Evolutionary conservation across 2,329 filamentous ascomycete species (phyloP), one percentile per base, ranked within the genome.

Genomic region (Hypomyces perniciosus): DNA sequence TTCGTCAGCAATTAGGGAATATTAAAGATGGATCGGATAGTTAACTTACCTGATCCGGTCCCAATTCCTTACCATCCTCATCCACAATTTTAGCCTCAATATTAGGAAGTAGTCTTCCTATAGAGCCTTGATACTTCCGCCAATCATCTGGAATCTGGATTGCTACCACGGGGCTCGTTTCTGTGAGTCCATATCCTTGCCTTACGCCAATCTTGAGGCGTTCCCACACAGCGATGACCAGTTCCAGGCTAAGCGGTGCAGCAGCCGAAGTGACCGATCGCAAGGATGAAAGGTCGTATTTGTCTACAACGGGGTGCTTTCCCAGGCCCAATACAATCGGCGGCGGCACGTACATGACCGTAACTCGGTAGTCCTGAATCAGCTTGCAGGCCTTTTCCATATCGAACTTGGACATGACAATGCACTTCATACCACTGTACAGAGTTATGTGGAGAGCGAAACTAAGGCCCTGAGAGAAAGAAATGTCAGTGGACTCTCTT

Each of bases 171-270:
- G 91, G 90, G 28, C 85, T 85, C 10, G 90, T 95, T 72, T 97
- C 92, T 5, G 84, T 90, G 5, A 97, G 77, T 0, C 92, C 92
- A 63, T 96, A 97, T 13, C 88, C 91, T 70, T 97, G 92, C 74
- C 96, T 96, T 54, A 96, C 83, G 2, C 85, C 85, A 20, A 95
- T 76, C 46, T 83, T 83, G 52, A 93, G 80, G 6, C 90, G 81
- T 20, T 79, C 69, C 74, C 88, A 88, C 3, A 93, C 80, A 7
- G 82, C 79, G 50, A 90, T 81, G 1, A 92, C 86, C 2, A 97
- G 78, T 56, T 96, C 90, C 31, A 76, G 73, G 0, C 89, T 92
- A 38, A 96, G 73, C 0, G 92, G 92, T 1, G 92, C 91, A 0
- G 91, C 92, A 27, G 88, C 92, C 1, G 83, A 91, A 69, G 90